Evolutionary conservation across 805 yeast genomes (phyloP).

Genomic region (Candida peoriensis): DNA sequence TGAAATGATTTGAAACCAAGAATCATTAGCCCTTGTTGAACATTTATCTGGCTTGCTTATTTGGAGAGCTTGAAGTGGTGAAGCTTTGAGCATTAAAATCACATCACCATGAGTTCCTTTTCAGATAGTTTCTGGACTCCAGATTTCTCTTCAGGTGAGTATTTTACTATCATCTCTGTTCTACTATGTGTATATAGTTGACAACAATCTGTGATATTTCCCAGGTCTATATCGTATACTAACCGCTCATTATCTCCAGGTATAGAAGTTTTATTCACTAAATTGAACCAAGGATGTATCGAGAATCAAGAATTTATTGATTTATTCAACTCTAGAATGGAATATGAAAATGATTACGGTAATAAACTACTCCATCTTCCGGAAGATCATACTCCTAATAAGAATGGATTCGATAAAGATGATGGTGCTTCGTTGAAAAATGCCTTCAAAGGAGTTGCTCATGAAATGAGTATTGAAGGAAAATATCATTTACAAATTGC

Average conservation of each 20-base stretch:
- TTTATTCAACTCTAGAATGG: constrained; percentile 65
- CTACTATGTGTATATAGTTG: too few relatives aligned
- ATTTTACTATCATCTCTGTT: too few relatives aligned
- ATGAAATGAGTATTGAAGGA: constrained; percentile 55
- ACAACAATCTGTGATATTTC: not conserved
- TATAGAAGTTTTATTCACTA: constrained; percentile 43
- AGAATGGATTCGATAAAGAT: constrained; percentile 42
- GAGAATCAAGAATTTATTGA: constrained; percentile 69
- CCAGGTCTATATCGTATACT: not conserved
- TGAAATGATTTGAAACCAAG: too few relatives aligned
- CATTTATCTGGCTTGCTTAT: too few relatives aligned
- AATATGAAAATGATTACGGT: constrained; percentile 66
- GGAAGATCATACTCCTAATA: constrained; percentile 30
- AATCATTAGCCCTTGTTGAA: too few relatives aligned
- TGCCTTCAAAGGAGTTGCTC: constrained; percentile 53
- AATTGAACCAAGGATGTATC: constrained; percentile 54
- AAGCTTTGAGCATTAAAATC: too few relatives aligned
- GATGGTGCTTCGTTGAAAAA: constrained; percentile 64
- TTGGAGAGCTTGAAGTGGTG: too few relatives aligned
- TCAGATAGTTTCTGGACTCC: constrained; percentile 75
- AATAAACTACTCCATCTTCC: constrained; percentile 40
- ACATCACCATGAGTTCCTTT: constrained; percentile 43
- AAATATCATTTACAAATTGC: constrained; percentile 56
- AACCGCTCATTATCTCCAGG: constrained; percentile 37
- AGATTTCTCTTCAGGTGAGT: constrained; percentile 51